phyloP scores from a whole-genome alignment of 345 rosid species.

The Noccaea caerulescens region DNA sequence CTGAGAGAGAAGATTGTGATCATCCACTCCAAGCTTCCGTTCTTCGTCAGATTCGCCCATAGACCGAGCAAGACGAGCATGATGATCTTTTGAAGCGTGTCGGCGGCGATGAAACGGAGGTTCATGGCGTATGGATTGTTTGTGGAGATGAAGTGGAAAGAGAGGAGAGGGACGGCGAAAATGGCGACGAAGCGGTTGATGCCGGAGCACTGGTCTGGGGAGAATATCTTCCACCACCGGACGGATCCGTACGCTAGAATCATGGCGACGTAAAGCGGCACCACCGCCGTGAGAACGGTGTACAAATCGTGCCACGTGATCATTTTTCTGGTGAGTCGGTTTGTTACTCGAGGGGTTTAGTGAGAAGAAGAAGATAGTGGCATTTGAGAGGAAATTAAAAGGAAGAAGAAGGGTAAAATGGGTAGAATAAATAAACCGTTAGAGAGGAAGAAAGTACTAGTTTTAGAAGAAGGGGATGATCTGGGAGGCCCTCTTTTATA shows the following conservation, averaged over 20 bases:
- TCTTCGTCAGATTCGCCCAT: slow-evolving; percentile 64
- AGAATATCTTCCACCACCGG: slow-evolving; percentile 95
- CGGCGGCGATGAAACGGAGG: slow-evolving; percentile 86
- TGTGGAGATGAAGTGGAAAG: slow-evolving; percentile 92
- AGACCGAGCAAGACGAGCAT: slow-evolving; percentile 62
- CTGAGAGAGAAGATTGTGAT: slow-evolving; percentile 91
- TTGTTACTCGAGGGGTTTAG: neutral
- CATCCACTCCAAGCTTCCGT: slow-evolving; percentile 89
- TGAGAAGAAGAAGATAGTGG: slow-evolving; percentile 23
- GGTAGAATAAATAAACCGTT: slow-evolving; percentile 48
- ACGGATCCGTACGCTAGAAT: slow-evolving; percentile 93
- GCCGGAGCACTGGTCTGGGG: slow-evolving; percentile 96
- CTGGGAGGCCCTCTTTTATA: slow-evolving; percentile 22
- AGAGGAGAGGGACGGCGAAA: slow-evolving; percentile 90
- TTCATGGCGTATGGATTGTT: slow-evolving; percentile 87
- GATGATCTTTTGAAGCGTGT: slow-evolving; percentile 80
- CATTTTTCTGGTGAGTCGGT: slow-evolving; percentile 47
- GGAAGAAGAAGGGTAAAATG: slow-evolving; percentile 34
- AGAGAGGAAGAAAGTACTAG: slow-evolving; percentile 13
- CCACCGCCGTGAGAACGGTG: slow-evolving; percentile 85
- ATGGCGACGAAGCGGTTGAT: slow-evolving; percentile 95
- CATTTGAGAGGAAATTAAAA: slow-evolving; percentile 20
- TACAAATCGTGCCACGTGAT: slow-evolving; percentile 76
- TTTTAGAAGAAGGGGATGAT: slow-evolving; percentile 14
- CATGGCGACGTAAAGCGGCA: slow-evolving; percentile 96